Evolutionary conservation across 2,329 filamentous ascomycete genomes (phyloP).

Genomic region (Hymenotorrendiella dingleyae): DNA sequence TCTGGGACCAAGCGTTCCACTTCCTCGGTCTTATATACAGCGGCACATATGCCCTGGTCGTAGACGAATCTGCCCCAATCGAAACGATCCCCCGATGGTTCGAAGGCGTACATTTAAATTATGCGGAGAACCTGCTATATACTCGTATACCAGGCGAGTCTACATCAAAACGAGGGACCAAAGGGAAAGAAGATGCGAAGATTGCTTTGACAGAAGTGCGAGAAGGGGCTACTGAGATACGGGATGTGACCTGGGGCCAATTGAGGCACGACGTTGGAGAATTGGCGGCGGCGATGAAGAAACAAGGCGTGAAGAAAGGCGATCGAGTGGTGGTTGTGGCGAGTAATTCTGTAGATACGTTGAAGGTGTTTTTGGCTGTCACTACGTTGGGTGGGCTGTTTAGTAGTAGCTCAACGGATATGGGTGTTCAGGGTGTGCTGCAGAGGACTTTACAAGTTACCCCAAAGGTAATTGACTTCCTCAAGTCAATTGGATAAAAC

Average conservation of each 20-base stretch:
- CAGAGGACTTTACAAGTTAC: conserved; percentile 70
- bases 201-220: conserved; percentile 68
- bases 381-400: conserved; percentile 70
- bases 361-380: conserved; percentile 64
- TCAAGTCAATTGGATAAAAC: background rate
- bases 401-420: conserved; percentile 72
- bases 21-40: conserved; percentile 55
- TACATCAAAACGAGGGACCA: conserved; percentile 42
- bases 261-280: conserved; percentile 53
- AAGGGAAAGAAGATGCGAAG: conserved; percentile 63
- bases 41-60: conserved; percentile 51
- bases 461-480: conserved; percentile 46
- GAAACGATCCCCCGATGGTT: conserved; percentile 74
- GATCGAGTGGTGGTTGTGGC: conserved; percentile 73
- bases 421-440: conserved; percentile 72
- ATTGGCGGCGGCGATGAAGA: conserved; percentile 61
- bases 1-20: conserved; percentile 61
- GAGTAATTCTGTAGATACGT: conserved; percentile 68
- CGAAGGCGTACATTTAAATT: conserved; percentile 66
- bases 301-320: conserved; percentile 59
- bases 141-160: conserved; percentile 38
- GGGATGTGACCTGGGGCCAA: conserved; percentile 60
- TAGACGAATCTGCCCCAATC: conserved; percentile 66
- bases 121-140: conserved; percentile 75
- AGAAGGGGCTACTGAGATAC: conserved; percentile 51